These are phyloP conservation scores for Terana coerulea DNA, from an alignment of 768 basidiomycete species.

Conservation along the genomic window DNA sequence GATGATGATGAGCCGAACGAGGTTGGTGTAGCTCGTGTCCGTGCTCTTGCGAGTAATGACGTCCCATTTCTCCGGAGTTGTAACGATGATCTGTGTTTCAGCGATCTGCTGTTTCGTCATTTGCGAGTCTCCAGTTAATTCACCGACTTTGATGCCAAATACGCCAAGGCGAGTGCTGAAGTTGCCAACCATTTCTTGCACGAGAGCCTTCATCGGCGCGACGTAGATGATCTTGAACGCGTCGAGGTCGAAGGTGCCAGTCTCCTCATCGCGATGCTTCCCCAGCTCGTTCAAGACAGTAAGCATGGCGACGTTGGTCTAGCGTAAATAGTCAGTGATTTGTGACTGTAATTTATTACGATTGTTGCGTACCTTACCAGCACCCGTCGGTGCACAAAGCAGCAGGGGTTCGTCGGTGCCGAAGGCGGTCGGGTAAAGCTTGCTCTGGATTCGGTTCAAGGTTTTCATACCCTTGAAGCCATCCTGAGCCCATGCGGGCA, in stretches of 20 bases:
- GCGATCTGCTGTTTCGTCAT: conserved; percentile 97
- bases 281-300: conserved; percentile 87
- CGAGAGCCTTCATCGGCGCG: conserved; percentile 98
- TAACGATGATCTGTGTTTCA: conserved; percentile 97
- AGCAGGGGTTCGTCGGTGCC: conserved; percentile 93
- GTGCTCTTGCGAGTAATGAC: conserved; percentile 98
- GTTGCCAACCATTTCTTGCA: conserved; percentile 98
- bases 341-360: not conserved
- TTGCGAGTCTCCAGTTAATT: conserved; percentile 95
- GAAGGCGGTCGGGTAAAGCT: conserved; percentile 89
- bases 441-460: conserved; percentile 92
- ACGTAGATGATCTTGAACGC: conserved; percentile 97
- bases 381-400: conserved; percentile 97
- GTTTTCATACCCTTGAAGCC: conserved; percentile 77
- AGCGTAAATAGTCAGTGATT: not conserved
- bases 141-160: conserved; percentile 83
- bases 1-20: conserved; percentile 94
- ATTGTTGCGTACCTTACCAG: conserved; percentile 80
- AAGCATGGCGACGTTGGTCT: conserved; percentile 99
- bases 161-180: conserved; percentile 71
- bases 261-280: conserved; percentile 81
- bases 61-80: conserved; percentile 99
- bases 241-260: conserved; percentile 78
- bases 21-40: conserved; percentile 94
- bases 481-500: conserved; percentile 84